phyloP scores from a whole-genome alignment of 2,329 filamentous ascomycete genomes.

The Triangularia setosa region DNA sequence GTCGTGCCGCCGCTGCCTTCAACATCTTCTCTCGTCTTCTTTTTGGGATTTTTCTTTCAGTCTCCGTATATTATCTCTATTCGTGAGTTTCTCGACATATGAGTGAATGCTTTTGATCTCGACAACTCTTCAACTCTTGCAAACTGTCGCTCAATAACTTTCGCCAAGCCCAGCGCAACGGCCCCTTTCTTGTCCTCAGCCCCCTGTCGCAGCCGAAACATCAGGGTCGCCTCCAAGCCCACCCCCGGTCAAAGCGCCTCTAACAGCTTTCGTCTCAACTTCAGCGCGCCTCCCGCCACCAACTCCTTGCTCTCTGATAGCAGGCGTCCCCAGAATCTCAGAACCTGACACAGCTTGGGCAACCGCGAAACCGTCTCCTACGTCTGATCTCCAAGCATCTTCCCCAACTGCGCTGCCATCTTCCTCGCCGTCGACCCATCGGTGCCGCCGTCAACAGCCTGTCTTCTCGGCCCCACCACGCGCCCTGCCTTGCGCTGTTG shows the following conservation, averaged over 20 bases:
- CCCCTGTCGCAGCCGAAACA: constrained; percentile 38
- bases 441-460: neutral
- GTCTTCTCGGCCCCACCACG: neutral
- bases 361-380: constrained; percentile 43
- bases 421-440: neutral
- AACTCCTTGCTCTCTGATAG: constrained; percentile 30
- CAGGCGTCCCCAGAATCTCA: constrained; percentile 23
- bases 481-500: neutral
- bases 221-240: constrained; percentile 30
- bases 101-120: neutral
- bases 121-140: neutral
- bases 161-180: neutral
- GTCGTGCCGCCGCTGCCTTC: neutral
- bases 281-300: constrained; percentile 27
- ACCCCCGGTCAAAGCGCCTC: constrained; percentile 41
- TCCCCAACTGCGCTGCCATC: constrained; percentile 8
- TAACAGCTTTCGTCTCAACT: constrained; percentile 45
- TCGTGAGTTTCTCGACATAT: constrained; percentile 8
- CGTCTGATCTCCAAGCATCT: constrained; percentile 40
- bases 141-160: neutral
- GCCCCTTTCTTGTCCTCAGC: neutral
- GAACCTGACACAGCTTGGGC: constrained; percentile 37
- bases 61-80: constrained; percentile 1
- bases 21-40: neutral
- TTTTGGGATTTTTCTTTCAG: neutral